phyloP scores from a whole-genome alignment of 2,329 filamentous ascomycete genomes.

The Claviceps arundinis region DNA sequence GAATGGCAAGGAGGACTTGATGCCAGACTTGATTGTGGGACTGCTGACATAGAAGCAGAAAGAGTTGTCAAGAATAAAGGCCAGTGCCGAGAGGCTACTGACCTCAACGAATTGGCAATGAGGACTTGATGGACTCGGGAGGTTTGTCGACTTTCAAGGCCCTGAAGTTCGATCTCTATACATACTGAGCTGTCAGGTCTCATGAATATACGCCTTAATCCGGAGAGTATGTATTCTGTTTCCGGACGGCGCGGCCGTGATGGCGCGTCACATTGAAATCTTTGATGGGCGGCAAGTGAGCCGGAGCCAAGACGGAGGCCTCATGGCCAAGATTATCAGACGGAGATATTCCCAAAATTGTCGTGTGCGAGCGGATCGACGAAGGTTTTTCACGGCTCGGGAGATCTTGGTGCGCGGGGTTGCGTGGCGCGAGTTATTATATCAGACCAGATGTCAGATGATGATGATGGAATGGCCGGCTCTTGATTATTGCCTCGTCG shows the following conservation, averaged over 20 bases:
- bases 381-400: too few species aligned
- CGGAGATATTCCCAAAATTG: too few species aligned
- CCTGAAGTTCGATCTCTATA: conserved; percentile 51
- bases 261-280: conserved; percentile 62
- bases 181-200: conserved; percentile 56
- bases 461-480: too few species aligned
- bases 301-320: conserved; percentile 4
- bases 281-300: conserved; percentile 46
- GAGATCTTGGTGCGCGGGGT: too few species aligned
- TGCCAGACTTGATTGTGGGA: too few species aligned
- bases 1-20: too few species aligned
- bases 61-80: conserved; percentile 44
- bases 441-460: too few species aligned
- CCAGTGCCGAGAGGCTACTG: conserved; percentile 35
- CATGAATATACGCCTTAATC: conserved; percentile 59
- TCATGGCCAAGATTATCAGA: conserved; percentile 8
- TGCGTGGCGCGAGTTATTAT: too few species aligned
- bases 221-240: conserved; percentile 43
- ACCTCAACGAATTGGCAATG: conserved; percentile 66
- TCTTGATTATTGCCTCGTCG: too few species aligned
- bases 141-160: conserved; percentile 38
- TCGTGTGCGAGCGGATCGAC: too few species aligned
- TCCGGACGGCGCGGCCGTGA: conserved; percentile 58
- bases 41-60: background rate
- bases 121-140: conserved; percentile 45